These are phyloP conservation scores for Thyridium curvatum DNA, from an alignment of 2,329 filamentous ascomycete genomes.

Conservation along the genomic window DNA sequence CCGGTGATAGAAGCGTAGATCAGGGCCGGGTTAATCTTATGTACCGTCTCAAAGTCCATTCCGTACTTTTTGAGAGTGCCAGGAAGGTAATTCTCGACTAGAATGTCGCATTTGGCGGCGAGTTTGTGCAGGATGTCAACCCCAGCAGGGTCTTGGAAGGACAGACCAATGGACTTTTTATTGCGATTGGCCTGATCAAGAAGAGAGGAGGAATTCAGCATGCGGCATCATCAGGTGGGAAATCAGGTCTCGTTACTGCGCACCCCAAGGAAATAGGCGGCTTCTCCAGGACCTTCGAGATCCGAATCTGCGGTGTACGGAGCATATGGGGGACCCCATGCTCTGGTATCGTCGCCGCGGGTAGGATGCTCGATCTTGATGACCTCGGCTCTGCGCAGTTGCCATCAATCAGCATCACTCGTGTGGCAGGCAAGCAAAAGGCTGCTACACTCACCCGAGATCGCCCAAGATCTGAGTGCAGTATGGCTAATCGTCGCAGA, in stretches of 20 bases:
- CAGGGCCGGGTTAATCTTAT: conserved; percentile 73
- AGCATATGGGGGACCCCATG: conserved; percentile 95
- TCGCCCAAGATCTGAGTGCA: conserved; percentile 96
- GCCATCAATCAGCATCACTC: too few relatives aligned
- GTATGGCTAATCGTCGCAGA: conserved; percentile 61
- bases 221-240: too few relatives aligned
- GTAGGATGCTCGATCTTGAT: conserved; percentile 96
- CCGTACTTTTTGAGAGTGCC: conserved; percentile 83
- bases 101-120: conserved; percentile 76
- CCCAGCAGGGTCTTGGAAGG: conserved; percentile 79
- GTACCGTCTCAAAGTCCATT: conserved; percentile 80
- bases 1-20: conserved; percentile 97
- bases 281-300: conserved; percentile 72
- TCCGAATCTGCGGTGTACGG: conserved; percentile 58
- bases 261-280: conserved; percentile 90
- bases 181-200: conserved; percentile 80
- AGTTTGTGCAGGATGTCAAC: conserved; percentile 84
- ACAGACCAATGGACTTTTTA: conserved; percentile 89
- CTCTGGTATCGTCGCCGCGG: conserved; percentile 86
- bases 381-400: conserved; percentile 83
- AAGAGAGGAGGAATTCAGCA: neutral
- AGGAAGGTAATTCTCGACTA: conserved; percentile 96
- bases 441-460: conserved; percentile 83
- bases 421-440: too few relatives aligned
- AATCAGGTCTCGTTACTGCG: conserved; percentile 17